Conservation (phyloP, 73 alveolate species). For the Tetrahymena borealis region DNA sequence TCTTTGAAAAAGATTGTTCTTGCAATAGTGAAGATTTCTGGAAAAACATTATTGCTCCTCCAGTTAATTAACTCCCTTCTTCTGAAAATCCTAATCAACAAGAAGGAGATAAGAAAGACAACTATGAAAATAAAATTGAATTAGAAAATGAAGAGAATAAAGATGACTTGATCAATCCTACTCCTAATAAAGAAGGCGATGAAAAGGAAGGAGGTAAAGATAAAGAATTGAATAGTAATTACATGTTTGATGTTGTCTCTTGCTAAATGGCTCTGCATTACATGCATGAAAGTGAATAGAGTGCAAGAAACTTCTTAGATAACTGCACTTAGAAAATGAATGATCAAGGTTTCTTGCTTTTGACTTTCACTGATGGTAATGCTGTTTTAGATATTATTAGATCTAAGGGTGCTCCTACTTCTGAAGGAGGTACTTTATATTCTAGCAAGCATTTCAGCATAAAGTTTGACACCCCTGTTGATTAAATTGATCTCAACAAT, state of each 20-base stretch:
- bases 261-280: conserved; percentile 87
- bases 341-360: conserved; percentile 79
- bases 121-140: conserved; percentile 50
- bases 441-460: conserved; percentile 72
- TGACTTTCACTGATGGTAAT: conserved; percentile 79
- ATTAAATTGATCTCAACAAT: conserved; percentile 52
- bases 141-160: not conserved
- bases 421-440: conserved; percentile 33
- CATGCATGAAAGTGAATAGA: conserved; percentile 75
- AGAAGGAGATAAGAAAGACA: conserved; percentile 3
- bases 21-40: not conserved
- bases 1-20: conserved; percentile 10
- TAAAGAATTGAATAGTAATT: conserved; percentile 45
- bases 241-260: conserved; percentile 72
- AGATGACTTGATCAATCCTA: not conserved
- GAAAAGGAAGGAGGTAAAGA: conserved; percentile 28
- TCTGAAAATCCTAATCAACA: conserved; percentile 23
- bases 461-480: conserved; percentile 34
- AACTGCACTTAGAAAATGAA: conserved; percentile 66
- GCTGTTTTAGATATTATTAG: conserved; percentile 61
- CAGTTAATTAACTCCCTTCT: conserved; percentile 38
- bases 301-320: conserved; percentile 64
- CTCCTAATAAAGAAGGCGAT: not conserved
- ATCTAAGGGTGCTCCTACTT: conserved; percentile 30
- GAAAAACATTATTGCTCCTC: conserved; percentile 7